Evolutionary conservation across 164 flowering plant species (phyloP).

Genomic region (Liquidambar formosana): DNA sequence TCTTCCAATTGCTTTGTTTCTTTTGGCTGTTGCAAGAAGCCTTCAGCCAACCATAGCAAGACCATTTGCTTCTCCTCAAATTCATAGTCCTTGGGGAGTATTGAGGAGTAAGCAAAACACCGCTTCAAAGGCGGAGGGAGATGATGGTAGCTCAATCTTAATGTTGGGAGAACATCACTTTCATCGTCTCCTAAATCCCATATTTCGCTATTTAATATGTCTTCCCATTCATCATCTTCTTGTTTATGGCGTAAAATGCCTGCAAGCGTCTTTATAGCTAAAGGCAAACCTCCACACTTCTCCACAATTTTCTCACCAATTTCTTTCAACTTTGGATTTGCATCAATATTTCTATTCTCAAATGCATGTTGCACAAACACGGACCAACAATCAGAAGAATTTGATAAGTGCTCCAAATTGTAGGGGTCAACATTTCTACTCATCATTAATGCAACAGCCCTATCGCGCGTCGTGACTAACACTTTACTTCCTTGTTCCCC

Average conservation of each 20-base stretch:
- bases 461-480: constrained; percentile 24
- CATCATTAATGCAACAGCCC: constrained; percentile 15
- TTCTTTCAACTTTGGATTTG: background rate
- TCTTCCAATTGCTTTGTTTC: too few relatives aligned
- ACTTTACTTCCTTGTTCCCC: constrained; percentile 31
- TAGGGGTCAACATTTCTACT: background rate
- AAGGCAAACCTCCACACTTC: constrained; percentile 37
- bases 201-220: constrained; percentile 16
- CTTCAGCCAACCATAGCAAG: too few relatives aligned
- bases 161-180: constrained; percentile 12
- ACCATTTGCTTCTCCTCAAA: too few relatives aligned
- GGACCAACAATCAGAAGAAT: constrained; percentile 27
- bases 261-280: constrained; percentile 29
- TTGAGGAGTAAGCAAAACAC: too few relatives aligned
- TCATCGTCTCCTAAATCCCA: constrained; percentile 13
- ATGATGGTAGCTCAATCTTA: constrained; percentile 23
- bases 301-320: constrained; percentile 16
- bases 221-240: constrained; percentile 19
- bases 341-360: background rate
- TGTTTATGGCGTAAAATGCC: constrained; percentile 13
- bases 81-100: too few relatives aligned
- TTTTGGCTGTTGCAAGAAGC: too few relatives aligned
- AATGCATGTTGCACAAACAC: constrained; percentile 28
- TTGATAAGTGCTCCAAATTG: constrained; percentile 10
- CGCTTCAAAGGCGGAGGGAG: constrained; percentile 16